A percentile compares a stretch with the other conserved stretches of the same genome.
phyloP scores from a whole-genome alignment of 352 stramenopile genomes.

The Elongisporangium undulatum region DNA sequence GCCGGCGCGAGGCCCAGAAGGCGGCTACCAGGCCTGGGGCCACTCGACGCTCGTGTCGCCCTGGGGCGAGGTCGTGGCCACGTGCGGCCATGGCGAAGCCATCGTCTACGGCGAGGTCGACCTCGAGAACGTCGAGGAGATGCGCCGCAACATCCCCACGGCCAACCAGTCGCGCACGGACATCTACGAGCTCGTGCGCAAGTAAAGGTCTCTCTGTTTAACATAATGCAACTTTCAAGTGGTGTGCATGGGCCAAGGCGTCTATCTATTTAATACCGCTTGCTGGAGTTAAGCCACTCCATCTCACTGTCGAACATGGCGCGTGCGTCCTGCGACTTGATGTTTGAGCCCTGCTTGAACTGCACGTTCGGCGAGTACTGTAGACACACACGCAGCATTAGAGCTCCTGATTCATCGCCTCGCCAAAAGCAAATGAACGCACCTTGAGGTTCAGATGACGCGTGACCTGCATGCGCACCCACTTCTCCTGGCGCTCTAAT shows the following conservation, averaged over 20 bases:
- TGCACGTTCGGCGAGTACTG: constrained; percentile 75
- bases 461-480: constrained; percentile 64
- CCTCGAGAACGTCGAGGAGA: constrained; percentile 91
- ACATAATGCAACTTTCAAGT: not conserved
- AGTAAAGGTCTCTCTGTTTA: constrained; percentile 29
- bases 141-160: constrained; percentile 96
- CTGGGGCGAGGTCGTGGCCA: constrained; percentile 97
- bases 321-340: constrained; percentile 55
- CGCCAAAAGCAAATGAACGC: constrained; percentile 1
- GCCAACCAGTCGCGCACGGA: constrained; percentile 93
- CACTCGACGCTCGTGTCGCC: constrained; percentile 97
- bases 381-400: not conserved
- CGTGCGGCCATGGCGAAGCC: constrained; percentile 88
- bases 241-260: not conserved
- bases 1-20: constrained; percentile 92
- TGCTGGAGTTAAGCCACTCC: constrained; percentile 56
- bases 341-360: constrained; percentile 69
- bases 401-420: not conserved
- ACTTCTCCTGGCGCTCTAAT: constrained; percentile 59
- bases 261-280: constrained; percentile 2
- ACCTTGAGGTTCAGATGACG: constrained; percentile 82
- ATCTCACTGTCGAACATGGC: constrained; percentile 73
- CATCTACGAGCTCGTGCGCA: constrained; percentile 92
- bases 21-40: constrained; percentile 98
- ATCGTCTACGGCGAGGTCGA: constrained; percentile 97